Conservation (phyloP, 202 grass and related monocot genomes). For the Carex arenaria region DNA sequence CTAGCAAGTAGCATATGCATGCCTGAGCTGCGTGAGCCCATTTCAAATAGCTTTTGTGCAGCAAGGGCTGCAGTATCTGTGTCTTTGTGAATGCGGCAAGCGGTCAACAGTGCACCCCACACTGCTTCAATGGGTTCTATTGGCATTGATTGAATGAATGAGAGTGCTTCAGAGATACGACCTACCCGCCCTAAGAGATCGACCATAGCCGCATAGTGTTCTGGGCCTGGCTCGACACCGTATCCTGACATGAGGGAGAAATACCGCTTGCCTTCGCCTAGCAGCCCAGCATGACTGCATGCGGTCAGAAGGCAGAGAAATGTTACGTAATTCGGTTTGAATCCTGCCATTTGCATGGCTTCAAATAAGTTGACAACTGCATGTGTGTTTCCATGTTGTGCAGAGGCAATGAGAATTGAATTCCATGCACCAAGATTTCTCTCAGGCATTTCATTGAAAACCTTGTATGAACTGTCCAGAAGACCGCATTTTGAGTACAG, state of each 20-base stretch:
- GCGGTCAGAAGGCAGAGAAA: constrained; percentile 80
- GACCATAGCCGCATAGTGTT: constrained; percentile 85
- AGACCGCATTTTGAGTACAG: constrained; percentile 92
- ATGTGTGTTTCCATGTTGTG: constrained; percentile 67
- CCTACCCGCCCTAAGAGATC: constrained; percentile 82
- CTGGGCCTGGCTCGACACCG: constrained; percentile 41
- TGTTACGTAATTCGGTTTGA: constrained; percentile 64
- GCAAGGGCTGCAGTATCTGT: constrained; percentile 58
- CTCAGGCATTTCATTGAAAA: constrained; percentile 50
- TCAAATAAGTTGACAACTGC: constrained; percentile 49
- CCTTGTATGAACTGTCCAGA: constrained; percentile 52
- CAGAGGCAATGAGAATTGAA: constrained; percentile 63
- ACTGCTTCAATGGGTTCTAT: constrained; percentile 81
- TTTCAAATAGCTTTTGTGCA: constrained; percentile 58
- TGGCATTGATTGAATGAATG: constrained; percentile 79
- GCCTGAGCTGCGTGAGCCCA: constrained; percentile 68
- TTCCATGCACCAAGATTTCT: constrained; percentile 87
- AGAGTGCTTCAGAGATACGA: constrained; percentile 60
- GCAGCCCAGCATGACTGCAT: constrained; percentile 74
- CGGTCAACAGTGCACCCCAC: constrained; percentile 84
- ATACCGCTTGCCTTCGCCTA: constrained; percentile 64
- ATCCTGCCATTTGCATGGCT: constrained; percentile 57
- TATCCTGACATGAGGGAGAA: constrained; percentile 62
- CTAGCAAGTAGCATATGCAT: constrained; percentile 76
- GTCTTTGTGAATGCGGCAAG: constrained; percentile 85